These are phyloP conservation scores for Pseudozyma thailandica DNA, from an alignment of 1,284 basidiomycete species.

Conservation along the genomic window DNA sequence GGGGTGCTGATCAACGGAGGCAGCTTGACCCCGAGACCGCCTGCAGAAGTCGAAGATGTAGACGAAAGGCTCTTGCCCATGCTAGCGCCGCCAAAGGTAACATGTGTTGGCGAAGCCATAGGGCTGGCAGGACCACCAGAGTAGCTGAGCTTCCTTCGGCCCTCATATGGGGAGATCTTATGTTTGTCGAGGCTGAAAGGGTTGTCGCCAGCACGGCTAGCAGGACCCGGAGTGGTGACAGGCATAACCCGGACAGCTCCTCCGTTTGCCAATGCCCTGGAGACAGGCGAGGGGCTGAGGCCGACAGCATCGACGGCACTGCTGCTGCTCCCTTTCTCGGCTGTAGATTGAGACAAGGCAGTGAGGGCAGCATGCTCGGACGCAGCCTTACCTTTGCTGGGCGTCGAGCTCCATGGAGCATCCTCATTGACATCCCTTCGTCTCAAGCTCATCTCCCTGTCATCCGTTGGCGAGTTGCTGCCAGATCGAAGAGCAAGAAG, in stretches of 20 bases:
- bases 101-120: constrained; percentile 27
- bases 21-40: constrained; percentile 26
- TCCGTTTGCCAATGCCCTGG: constrained; percentile 29
- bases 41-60: constrained; percentile 5
- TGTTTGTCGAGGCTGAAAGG: constrained; percentile 62
- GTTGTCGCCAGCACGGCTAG: constrained; percentile 29
- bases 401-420: constrained; percentile 42
- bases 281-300: constrained; percentile 39
- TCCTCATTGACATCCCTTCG: constrained; percentile 25
- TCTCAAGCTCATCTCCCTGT: constrained; percentile 28
- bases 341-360: constrained; percentile 37
- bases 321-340: constrained; percentile 9
- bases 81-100: constrained; percentile 18
- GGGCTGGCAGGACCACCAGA: constrained; percentile 32
- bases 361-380: constrained; percentile 42
- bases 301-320: constrained; percentile 11
- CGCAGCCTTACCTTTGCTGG: constrained; percentile 18
- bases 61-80: constrained; percentile 27
- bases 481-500: constrained; percentile 44
- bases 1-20: constrained; percentile 46
- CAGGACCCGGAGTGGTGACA: constrained; percentile 33
- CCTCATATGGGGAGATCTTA: constrained; percentile 56
- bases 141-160: constrained; percentile 41
- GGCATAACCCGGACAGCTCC: constrained; percentile 26
- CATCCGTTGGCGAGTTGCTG: constrained; percentile 47